Percentiles rank a stretch among this genome's conserved stretches.
phyloP scores from a whole-genome alignment of 2,329 filamentous ascomycete species.

The Paracamarosporium sp. region DNA sequence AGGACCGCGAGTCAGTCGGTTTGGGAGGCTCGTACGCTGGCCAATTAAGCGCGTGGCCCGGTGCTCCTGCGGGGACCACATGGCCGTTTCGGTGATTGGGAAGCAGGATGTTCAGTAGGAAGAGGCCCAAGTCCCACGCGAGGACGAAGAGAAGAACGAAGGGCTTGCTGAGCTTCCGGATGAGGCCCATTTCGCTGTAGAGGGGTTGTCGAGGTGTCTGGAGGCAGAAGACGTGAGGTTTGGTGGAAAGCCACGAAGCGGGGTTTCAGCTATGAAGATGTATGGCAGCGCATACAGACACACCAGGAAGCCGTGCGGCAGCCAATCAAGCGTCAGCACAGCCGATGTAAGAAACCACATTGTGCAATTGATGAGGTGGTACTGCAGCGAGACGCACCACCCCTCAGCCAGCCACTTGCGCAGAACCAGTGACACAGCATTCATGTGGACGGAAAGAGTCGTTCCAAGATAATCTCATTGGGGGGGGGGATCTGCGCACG shows the following conservation, averaged over 20 bases:
- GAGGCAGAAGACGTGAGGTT: background rate
- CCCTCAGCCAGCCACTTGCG: background rate
- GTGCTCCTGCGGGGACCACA: slow-evolving; percentile 42
- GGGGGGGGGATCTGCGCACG: background rate
- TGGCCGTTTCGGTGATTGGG: slow-evolving; percentile 44
- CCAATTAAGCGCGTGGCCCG: slow-evolving; percentile 47
- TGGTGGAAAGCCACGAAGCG: background rate
- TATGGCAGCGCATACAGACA: background rate
- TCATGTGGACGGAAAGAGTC: background rate
- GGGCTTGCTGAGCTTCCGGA: slow-evolving; percentile 20
- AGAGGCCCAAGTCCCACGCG: slow-evolving; percentile 48
- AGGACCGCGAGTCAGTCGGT: slow-evolving; percentile 37
- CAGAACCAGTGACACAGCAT: background rate
- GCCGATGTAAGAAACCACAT: background rate
- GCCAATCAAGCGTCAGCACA: background rate
- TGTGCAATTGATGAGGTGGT: background rate
- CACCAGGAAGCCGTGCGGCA: background rate
- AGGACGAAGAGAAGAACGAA: slow-evolving; percentile 48
- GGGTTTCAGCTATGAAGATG: background rate
- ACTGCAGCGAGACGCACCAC: background rate
- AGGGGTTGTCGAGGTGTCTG: background rate
- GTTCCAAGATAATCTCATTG: background rate
- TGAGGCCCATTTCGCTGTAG: background rate
- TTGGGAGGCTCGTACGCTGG: slow-evolving; percentile 46
- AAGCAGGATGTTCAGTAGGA: slow-evolving; percentile 46